Evolutionary conservation across 768 basidiomycete genomes (phyloP), one percentile per base, ranked within the genome.

Genomic region (Kwoniella heveanensis): DNA sequence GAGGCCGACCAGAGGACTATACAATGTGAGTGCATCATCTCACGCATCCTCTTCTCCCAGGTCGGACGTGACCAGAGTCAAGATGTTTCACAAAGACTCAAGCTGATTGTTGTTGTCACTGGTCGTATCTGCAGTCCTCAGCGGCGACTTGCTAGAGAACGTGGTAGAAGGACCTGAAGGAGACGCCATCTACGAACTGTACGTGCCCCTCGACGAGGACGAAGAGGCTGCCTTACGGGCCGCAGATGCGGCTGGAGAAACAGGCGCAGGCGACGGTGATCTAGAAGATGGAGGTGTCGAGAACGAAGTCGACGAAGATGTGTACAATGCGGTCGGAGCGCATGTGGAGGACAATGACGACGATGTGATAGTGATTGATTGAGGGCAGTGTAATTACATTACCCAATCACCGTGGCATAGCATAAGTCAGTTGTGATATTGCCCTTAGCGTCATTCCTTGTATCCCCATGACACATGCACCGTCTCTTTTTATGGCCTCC

Each of bases 151-250:
- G 44, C 66, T 79, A 13, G 78, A 77, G 30, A 57, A 56, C 6
- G 73, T 76, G 7, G 71, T 75, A 2, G 78, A 79, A 64, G 78
- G 76, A 29, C 78, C 78, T 17, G 78, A 79, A 54, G 73, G 70
- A 15, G 78, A 79, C 48, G 64, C 68, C n/a, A 71, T 79, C 9
- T 79, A 79, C 54, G 76, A 74, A 50, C 49, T 77, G 17, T 79
- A 76, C 60, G 72, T 68, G 1, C 60, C 52, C 0, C 67, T 71
- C 30, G 70, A 62, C 9, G 70, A 69, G 17, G 67, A 57, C 17
- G 64, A 32, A 26, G 65, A 54, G 9, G 37, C 39, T 7, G 54
- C 12, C 19, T 27, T 30, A 47, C 24, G n/a, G 39, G n/a, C n/a
- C n/a, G n/a, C n/a, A n/a, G n/a, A 17, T 5, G 48, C 21, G 21